A percentile compares a stretch with the other conserved stretches of the same genome.
phyloP scores from a whole-genome alignment of 1,284 basidiomycete genomes.

The Mrakiaceae sp. region DNA sequence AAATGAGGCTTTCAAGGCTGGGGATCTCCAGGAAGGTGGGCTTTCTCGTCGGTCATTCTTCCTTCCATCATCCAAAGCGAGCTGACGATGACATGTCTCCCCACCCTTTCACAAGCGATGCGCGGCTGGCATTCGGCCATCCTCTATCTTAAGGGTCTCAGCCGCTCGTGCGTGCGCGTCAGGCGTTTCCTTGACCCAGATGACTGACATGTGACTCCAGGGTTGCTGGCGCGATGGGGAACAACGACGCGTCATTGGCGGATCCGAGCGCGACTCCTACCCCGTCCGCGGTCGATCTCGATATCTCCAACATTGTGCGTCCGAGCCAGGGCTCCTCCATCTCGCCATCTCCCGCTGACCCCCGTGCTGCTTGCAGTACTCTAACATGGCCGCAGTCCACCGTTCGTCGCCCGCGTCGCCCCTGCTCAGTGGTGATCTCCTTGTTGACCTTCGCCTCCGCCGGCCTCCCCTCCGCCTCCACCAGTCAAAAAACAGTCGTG shows the following conservation, averaged over 20 bases:
- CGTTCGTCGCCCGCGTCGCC: too few species aligned
- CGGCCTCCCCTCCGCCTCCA: too few species aligned
- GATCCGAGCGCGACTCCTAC: neutral
- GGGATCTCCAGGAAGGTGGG: neutral
- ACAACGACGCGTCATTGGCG: neutral
- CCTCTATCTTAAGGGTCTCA: neutral
- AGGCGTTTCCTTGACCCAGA: too few species aligned
- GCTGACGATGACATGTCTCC: neutral
- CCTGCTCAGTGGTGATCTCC: too few species aligned
- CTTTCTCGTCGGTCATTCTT: too few species aligned
- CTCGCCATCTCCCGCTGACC: too few species aligned
- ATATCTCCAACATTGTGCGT: neutral
- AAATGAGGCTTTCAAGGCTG: conserved; percentile 10
- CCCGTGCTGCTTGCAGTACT: neutral
- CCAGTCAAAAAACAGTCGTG: conserved; percentile 3
- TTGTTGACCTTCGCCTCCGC: too few species aligned
- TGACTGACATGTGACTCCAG: too few species aligned
- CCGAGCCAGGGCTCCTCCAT: too few species aligned
- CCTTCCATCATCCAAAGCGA: neutral
- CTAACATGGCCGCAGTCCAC: conserved; percentile 14
- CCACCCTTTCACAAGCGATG: neutral
- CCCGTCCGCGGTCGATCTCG: neutral
- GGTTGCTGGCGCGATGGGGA: neutral
- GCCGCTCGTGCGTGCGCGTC: too few species aligned
- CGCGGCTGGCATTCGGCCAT: neutral